A percentile compares a stretch with the other conserved stretches of the same genome.
Evolutionary conservation across 2,329 filamentous ascomycete species (phyloP).

Genomic region (Coniochaeta sp.): DNA sequence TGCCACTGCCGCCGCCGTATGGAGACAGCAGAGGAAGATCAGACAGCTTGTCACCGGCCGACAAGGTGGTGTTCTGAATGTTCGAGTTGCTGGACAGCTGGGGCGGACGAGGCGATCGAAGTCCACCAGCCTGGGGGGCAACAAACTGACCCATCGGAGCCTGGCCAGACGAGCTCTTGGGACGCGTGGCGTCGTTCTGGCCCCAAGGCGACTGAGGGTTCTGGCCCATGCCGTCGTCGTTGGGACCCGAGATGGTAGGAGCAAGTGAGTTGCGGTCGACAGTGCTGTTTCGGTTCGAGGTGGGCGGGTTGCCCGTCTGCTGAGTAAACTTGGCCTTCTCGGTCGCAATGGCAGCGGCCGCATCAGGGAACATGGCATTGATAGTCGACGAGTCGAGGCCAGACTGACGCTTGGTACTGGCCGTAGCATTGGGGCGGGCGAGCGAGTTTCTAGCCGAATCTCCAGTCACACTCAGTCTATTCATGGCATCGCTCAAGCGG

Average conservation of each 20-base stretch:
- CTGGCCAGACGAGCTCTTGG: conserved; percentile 74
- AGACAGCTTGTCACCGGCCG: conserved; percentile 58
- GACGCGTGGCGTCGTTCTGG: conserved; percentile 45
- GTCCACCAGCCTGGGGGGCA: conserved; percentile 60
- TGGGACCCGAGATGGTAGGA: conserved; percentile 66
- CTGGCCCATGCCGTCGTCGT: conserved; percentile 57
- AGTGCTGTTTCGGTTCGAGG: conserved; percentile 88
- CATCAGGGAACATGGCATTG: conserved; percentile 98
- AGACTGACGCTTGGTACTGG: conserved; percentile 82
- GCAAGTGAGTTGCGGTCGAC: conserved; percentile 72
- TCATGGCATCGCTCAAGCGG: conserved; percentile 93
- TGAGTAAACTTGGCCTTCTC: conserved; percentile 98
- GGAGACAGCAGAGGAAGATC: conserved; percentile 85
- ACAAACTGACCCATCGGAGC: conserved; percentile 92
- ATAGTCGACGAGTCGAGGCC: conserved; percentile 90
- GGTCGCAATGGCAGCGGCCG: conserved; percentile 94
- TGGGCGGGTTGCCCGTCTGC: conserved; percentile 81
- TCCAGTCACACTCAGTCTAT: conserved; percentile 75
- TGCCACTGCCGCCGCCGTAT: conserved; percentile 70
- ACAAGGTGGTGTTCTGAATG: conserved; percentile 79
- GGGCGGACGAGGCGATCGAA: conserved; percentile 73
- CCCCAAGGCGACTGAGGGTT: conserved; percentile 79
- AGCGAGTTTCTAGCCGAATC: conserved; percentile 83
- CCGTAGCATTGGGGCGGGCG: conserved; percentile 69
- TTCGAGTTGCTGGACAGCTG: conserved; percentile 59